Percentiles rank a stretch among this genome's conserved stretches.
These are phyloP conservation scores for Myochromella boudieri DNA, from an alignment of 768 basidiomycete genomes.

Conservation along the genomic window DNA sequence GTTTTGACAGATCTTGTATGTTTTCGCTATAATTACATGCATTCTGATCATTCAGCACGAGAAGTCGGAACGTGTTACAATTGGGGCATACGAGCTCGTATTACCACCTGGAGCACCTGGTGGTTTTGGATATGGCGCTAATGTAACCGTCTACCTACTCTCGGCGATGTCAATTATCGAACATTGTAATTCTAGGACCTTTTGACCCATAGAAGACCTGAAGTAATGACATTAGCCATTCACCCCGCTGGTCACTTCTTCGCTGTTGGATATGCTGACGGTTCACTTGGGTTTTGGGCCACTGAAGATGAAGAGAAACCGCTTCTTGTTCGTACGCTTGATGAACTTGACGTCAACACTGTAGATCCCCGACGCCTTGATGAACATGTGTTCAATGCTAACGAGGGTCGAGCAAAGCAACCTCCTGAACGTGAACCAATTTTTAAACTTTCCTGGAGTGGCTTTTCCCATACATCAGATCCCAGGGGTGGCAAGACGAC, in stretches of 20 bases:
- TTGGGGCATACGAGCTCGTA: constrained; percentile 66
- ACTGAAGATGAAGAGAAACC: constrained; percentile 76
- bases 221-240: constrained; percentile 70
- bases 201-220: constrained; percentile 65
- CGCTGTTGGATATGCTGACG: constrained; percentile 79
- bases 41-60: constrained; percentile 4
- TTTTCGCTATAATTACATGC: background rate
- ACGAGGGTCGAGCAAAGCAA: constrained; percentile 15
- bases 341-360: constrained; percentile 50
- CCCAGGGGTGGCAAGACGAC: constrained; percentile 70
- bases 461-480: constrained; percentile 65
- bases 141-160: constrained; percentile 34
- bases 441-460: constrained; percentile 85
- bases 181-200: constrained; percentile 47
- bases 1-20: constrained; percentile 58
- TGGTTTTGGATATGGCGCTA: constrained; percentile 59
- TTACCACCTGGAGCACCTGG: constrained; percentile 83
- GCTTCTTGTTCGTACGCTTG: constrained; percentile 70
- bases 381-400: constrained; percentile 27
- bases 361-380: constrained; percentile 52
- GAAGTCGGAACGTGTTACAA: constrained; percentile 47
- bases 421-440: constrained; percentile 62
- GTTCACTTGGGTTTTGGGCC: constrained; percentile 82
- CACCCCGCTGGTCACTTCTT: constrained; percentile 79
- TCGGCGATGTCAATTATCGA: background rate